Evolutionary conservation across 2,329 filamentous ascomycete species (phyloP), one percentile per base, ranked within the genome.

Genomic region (Nothopassalora personata): DNA sequence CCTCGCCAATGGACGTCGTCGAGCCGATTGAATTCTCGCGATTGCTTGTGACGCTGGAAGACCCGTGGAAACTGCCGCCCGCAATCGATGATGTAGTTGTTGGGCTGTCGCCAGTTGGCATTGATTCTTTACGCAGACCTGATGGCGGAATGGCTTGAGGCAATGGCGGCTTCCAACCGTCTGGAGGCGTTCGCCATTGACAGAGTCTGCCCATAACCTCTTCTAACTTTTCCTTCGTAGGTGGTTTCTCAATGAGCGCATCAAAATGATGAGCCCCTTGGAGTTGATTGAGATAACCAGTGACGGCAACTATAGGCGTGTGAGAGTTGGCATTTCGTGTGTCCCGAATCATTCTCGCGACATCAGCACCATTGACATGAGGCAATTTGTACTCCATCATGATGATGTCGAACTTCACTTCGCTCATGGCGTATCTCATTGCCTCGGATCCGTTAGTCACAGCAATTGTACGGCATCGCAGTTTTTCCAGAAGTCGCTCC

Each of bases 331-430:
- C 86, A 72, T 97, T 97, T 77, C 93, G 94, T 0, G 93, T 97
- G 72, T 97, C 93, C 51, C 94, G 87, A 66, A 99, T 91, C 94
- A 99, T 99, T 34, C 94, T 88, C 53, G 94, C 93, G 58, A 99
- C 90, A 72, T 99, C 94, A 11, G 91, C 89, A 27, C 94, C 94
- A 68, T 91, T 97, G 70, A 97, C 91, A 70, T 96, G 91, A 9
- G 94, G 93, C 49, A 99, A 80, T 72, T 93, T 95, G 77, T 91
- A 97, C 75, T 99, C 94, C 74, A 96, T 93, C 80, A 99, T 94
- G 72, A 99, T 97, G 68, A 97, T 91, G 75, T 99, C 94, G 71
- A 97, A 99, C 71, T 97, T 96, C 71, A 99, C 93, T 71, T 97
- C 93, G 70, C 93, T 93, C 81, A 96, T 90, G 30, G 94, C 91